Conservation (phyloP, 1,284 basidiomycete genomes). For the Sphagnurus paluster region DNA sequence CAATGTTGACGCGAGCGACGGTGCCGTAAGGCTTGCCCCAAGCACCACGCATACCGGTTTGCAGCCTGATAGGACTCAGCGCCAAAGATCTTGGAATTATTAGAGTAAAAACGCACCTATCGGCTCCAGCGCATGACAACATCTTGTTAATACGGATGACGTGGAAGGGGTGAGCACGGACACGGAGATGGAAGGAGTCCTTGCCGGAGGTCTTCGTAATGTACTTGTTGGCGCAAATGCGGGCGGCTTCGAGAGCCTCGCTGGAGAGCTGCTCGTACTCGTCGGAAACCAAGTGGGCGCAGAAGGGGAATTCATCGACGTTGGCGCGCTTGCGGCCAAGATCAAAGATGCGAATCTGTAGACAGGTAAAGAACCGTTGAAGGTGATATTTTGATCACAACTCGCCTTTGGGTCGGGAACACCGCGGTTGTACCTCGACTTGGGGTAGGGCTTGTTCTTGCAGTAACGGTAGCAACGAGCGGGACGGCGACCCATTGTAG, state of each 20-base stretch:
- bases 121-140: constrained; percentile 98
- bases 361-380: constrained; percentile 10
- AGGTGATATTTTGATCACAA: constrained; percentile 57
- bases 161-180: constrained; percentile 98
- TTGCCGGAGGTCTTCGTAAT: constrained; percentile 98
- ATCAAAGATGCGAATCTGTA: constrained; percentile 90
- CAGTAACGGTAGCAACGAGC: constrained; percentile 97
- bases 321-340: constrained; percentile 93
- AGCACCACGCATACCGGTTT: constrained; percentile 99
- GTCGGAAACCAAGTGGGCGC: constrained; percentile 94
- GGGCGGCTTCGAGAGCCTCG: constrained; percentile 97
- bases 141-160: constrained; percentile 99
- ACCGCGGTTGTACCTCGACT: constrained; percentile 98
- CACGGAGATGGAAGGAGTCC: constrained; percentile 98
- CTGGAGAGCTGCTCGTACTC: constrained; percentile 98
- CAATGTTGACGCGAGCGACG: constrained; percentile 94
- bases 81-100: neutral
- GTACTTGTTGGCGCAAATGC: constrained; percentile 99
- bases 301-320: constrained; percentile 98
- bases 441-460: constrained; percentile 97
- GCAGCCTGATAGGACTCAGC: constrained; percentile 59
- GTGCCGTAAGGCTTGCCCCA: constrained; percentile 99
- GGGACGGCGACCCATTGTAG: constrained; percentile 88
- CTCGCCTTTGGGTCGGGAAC: constrained; percentile 88
- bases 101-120: constrained; percentile 61